phyloP scores from a whole-genome alignment of 371 early-diverging fungal genomes.

The Mucor mucedo region DNA sequence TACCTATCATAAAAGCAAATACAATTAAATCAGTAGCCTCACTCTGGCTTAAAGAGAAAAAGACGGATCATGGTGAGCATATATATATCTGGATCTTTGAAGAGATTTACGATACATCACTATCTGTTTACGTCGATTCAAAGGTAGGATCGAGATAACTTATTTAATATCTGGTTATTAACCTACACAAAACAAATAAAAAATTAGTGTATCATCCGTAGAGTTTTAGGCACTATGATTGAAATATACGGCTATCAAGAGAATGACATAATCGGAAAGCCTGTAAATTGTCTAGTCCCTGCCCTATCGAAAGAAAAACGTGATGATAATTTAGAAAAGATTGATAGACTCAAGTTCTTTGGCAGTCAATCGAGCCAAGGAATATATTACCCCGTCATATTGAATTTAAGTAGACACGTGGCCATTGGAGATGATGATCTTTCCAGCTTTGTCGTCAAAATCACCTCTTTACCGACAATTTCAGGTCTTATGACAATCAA shows the following conservation, averaged over 20 bases:
- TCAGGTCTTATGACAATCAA: slow-evolving; percentile 65
- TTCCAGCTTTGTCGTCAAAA: slow-evolving; percentile 38
- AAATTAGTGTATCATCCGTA: slow-evolving; percentile 47
- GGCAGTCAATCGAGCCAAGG: slow-evolving; percentile 64
- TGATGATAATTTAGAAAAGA: slow-evolving; percentile 42
- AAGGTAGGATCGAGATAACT: slow-evolving; percentile 8
- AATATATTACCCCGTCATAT: slow-evolving; percentile 64
- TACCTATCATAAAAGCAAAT: slow-evolving; percentile 54
- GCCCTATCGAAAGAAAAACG: slow-evolving; percentile 31
- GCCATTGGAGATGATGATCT: slow-evolving; percentile 18
- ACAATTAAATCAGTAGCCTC: slow-evolving; percentile 56
- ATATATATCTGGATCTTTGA: slow-evolving; percentile 69
- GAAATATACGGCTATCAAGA: slow-evolving; percentile 54
- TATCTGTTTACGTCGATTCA: slow-evolving; percentile 38
- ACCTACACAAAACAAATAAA: not conserved
- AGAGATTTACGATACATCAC: slow-evolving; percentile 58
- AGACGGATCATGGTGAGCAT: slow-evolving; percentile 35
- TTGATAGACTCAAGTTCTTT: slow-evolving; percentile 66
- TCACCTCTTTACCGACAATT: slow-evolving; percentile 69
- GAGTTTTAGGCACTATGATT: slow-evolving; percentile 50
- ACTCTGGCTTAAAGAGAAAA: slow-evolving; percentile 64
- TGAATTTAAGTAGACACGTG: slow-evolving; percentile 43
- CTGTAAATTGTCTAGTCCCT: slow-evolving; percentile 50
- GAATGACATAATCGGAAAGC: slow-evolving; percentile 45
- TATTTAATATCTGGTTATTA: not conserved